Conservation (phyloP, 2,329 filamentous ascomycete species). For the Cladosporium sp. region DNA sequence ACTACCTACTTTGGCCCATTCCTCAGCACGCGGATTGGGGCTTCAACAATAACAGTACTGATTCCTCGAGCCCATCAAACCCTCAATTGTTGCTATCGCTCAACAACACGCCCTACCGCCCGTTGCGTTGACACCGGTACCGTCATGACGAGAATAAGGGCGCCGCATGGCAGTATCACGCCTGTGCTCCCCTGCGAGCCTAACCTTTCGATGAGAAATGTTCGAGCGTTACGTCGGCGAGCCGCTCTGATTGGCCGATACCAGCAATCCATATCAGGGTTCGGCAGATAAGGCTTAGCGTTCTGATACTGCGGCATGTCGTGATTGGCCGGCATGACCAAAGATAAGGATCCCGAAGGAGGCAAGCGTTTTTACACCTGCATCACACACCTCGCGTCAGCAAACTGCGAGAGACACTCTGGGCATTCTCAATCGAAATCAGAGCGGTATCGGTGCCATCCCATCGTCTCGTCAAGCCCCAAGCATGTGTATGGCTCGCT, state of each 20-base stretch:
- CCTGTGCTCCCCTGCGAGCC: constrained; percentile 5
- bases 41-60: not conserved
- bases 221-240: constrained; percentile 11
- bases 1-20: constrained; percentile 1
- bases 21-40: not conserved
- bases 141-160: constrained; percentile 5
- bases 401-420: constrained; percentile 4
- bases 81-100: not conserved
- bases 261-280: constrained; percentile 2
- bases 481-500: constrained; percentile 44
- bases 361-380: not conserved
- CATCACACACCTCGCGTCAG: constrained; percentile 8
- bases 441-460: constrained; percentile 14
- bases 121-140: not conserved
- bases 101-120: constrained; percentile 6
- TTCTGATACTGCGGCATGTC: not conserved
- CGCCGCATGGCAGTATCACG: constrained; percentile 8
- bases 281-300: not conserved
- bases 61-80: not conserved
- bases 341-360: constrained; percentile 6
- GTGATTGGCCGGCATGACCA: not conserved
- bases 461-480: constrained; percentile 33
- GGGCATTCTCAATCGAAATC: constrained; percentile 14
- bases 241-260: constrained; percentile 6
- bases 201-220: constrained; percentile 1